Evolutionary conservation across 1,139 yeast species (phyloP).

Genomic region (Lodderomyces theae): DNA sequence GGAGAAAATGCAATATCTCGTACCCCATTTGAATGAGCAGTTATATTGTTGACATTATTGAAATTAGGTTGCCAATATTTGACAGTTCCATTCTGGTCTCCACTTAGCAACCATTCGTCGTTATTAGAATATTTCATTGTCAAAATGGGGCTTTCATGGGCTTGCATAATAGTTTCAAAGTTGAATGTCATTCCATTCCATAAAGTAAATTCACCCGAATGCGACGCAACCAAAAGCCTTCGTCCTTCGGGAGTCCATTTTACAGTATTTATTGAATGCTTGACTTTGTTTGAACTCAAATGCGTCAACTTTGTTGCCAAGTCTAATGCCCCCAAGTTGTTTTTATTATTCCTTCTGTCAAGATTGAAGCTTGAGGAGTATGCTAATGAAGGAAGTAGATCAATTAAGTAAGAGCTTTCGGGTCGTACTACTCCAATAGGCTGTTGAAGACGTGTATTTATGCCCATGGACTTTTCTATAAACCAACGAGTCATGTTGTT

Average conservation of each 20-base stretch:
- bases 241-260: slow-evolving; percentile 98
- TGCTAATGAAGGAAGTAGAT: slow-evolving; percentile 69
- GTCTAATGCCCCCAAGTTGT: slow-evolving; percentile 52
- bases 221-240: slow-evolving; percentile 82
- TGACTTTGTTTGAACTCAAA: slow-evolving; percentile 84
- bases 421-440: slow-evolving; percentile 67
- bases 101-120: slow-evolving; percentile 92
- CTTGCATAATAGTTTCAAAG: slow-evolving; percentile 97
- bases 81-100: slow-evolving; percentile 87
- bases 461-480: slow-evolving; percentile 56
- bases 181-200: slow-evolving; percentile 97
- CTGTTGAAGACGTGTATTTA: slow-evolving; percentile 27
- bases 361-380: slow-evolving; percentile 34
- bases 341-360: slow-evolving; percentile 27
- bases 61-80: slow-evolving; percentile 98
- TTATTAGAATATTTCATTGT: slow-evolving; percentile 80
- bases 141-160: slow-evolving; percentile 89
- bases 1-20: slow-evolving; percentile 89
- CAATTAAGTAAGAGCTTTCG: slow-evolving; percentile 70
- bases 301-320: slow-evolving; percentile 83
- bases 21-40: slow-evolving; percentile 78
- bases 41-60: slow-evolving; percentile 85
- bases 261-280: slow-evolving; percentile 86
- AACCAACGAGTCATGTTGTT: slow-evolving; percentile 76
- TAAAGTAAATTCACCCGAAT: slow-evolving; percentile 91